A percentile compares a stretch with the other conserved stretches of the same genome.
These are phyloP conservation scores for Ophiostoma triangulosporum DNA, from an alignment of 2,329 filamentous ascomycete species.

Conservation along the genomic window DNA sequence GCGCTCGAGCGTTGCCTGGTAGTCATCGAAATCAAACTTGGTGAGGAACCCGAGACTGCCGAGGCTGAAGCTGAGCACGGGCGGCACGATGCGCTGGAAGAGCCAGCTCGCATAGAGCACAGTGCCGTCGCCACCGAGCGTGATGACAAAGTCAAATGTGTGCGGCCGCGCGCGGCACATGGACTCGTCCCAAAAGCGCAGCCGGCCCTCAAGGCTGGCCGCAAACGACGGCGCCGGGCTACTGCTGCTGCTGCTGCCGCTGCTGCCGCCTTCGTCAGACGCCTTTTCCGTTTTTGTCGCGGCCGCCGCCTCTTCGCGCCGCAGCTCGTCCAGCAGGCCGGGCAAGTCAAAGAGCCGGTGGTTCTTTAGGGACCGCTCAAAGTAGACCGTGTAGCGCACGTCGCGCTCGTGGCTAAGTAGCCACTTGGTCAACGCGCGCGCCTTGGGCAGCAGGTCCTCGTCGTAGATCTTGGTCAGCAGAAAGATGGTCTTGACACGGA, in stretches of 20 bases:
- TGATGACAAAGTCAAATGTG: constrained; percentile 86
- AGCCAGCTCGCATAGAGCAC: constrained; percentile 94
- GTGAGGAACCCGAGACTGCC: constrained; percentile 91
- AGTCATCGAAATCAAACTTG: constrained; percentile 82
- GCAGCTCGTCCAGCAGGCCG: constrained; percentile 52
- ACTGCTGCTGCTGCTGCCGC: constrained; percentile 17
- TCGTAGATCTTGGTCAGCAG: constrained; percentile 89
- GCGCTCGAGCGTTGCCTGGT: constrained; percentile 51
- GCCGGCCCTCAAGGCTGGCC: constrained; percentile 30
- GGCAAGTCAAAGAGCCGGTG: constrained; percentile 60
- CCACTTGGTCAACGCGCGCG: constrained; percentile 68
- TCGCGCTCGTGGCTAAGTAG: constrained; percentile 57
- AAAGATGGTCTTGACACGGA: constrained; percentile 73
- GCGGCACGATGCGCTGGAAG: constrained; percentile 89
- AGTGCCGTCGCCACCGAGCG: constrained; percentile 89
- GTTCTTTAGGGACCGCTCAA: constrained; percentile 61
- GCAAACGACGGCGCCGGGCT: neutral
- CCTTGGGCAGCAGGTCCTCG: constrained; percentile 60
- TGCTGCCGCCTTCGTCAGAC: neutral
- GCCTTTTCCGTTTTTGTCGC: neutral
- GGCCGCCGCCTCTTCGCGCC: constrained; percentile 21
- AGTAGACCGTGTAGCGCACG: constrained; percentile 62
- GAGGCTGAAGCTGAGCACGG: constrained; percentile 77
- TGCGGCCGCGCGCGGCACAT: constrained; percentile 70
- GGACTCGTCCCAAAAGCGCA: constrained; percentile 73